Evolutionary conservation across 768 basidiomycete genomes (phyloP), one percentile per base, ranked within the genome.

Genomic region (Termitomyces sp.): DNA sequence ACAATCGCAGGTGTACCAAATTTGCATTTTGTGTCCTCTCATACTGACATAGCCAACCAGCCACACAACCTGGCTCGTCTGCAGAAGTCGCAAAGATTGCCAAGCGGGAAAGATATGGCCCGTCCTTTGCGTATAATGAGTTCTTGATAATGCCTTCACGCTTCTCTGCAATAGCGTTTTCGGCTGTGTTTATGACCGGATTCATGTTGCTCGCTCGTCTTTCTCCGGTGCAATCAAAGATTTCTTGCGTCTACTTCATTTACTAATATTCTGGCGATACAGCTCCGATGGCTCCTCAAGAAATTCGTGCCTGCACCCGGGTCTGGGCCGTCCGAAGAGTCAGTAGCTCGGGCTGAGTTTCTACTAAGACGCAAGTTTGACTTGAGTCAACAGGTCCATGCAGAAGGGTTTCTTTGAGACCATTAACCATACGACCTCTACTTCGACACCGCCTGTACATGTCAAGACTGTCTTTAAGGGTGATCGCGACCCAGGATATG

Each of bases 401-500:
- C 68, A 87, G 67, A 79, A 79, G 2, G 92, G 93, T 1, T 85
- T 72, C 64, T 64, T 92, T 61, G 71, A 78, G n/a, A 74, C 83
- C 9, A 88, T 82, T 28, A 96, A 94, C 68, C 75, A 94, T 58
- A 90, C 92, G 0, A 81, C 79, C 2, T 86, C 90, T 3, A 76
- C 81, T 12, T 75, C 83, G 2, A 67, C 75, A 11, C 75, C 80
- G 2, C 71, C 75, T 0, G 63, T 84, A 16, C 71, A 84, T 48
- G 86, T 87, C 32, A 82, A 88, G 67, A 86, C 85, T 7, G 79
- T 78, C 5, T 77, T 93, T 63, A 81, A 77, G 52, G 89, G 85
- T 1, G 74, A 83, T 38, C 91, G 91, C 8, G 94, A 95, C 69
- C 91, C 94, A 7, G 90, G 92, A 4, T 92, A 92, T 72, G 68